phyloP scores from a whole-genome alignment of 352 stramenopile genomes.

The Phytophthora podocarpi region DNA sequence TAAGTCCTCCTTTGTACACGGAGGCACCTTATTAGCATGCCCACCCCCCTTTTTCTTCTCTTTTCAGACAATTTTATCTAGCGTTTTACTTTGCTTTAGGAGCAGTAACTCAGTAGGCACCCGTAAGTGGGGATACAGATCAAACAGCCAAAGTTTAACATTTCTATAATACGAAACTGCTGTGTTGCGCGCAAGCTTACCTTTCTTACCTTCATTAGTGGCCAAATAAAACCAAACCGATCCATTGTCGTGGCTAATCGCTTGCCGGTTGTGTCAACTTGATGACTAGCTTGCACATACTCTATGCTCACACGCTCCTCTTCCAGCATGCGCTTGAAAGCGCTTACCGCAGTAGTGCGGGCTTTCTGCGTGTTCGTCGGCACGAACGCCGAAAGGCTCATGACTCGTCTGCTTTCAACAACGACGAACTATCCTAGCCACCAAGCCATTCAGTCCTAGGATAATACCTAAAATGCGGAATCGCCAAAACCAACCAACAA shows the following conservation, averaged over 20 bases:
- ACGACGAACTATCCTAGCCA: too few relatives aligned
- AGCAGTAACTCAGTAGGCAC: slow-evolving; percentile 8
- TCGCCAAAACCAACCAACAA: background rate
- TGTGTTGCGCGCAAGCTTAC: slow-evolving; percentile 15
- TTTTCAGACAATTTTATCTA: slow-evolving; percentile 29
- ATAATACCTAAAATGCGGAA: slow-evolving; percentile 2
- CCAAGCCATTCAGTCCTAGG: too few relatives aligned
- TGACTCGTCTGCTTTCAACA: slow-evolving; percentile 10
- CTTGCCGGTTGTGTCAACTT: background rate
- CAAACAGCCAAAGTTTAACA: slow-evolving; percentile 10
- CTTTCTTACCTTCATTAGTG: slow-evolving; percentile 19
- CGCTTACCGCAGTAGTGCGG: slow-evolving; percentile 4
- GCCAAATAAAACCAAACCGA: slow-evolving; percentile 16
- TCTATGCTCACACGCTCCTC: slow-evolving; percentile 1
- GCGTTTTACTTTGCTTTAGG: slow-evolving; percentile 11
- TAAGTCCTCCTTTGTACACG: slow-evolving; percentile 38
- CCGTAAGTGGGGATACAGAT: background rate
- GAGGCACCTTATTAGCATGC: slow-evolving; percentile 37
- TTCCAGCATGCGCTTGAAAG: too few relatives aligned
- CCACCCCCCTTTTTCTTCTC: too few relatives aligned
- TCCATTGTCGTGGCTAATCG: slow-evolving; percentile 6
- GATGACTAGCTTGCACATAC: slow-evolving; percentile 2
- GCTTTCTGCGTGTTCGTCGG: slow-evolving; percentile 15
- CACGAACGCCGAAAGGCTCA: slow-evolving; percentile 16
- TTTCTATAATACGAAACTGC: slow-evolving; percentile 11